phyloP scores from a whole-genome alignment of 805 yeast species.

The Saturnispora bothae region DNA sequence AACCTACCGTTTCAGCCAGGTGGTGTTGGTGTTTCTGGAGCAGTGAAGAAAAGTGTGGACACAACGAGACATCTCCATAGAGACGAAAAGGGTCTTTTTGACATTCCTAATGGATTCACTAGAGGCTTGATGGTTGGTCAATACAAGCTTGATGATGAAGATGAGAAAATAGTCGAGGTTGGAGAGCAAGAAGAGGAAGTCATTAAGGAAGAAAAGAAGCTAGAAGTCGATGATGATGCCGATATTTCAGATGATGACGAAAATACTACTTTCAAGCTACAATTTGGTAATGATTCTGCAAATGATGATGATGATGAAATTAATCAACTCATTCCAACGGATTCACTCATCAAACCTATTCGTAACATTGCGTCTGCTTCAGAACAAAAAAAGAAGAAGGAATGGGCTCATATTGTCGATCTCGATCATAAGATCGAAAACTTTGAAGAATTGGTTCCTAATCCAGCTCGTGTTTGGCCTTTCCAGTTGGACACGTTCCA shows the following conservation, averaged over 20 bases:
- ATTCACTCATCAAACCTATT: constrained; percentile 21
- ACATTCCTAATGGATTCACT: constrained; percentile 69
- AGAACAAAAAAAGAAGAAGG: constrained; percentile 25
- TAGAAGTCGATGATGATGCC: constrained; percentile 8
- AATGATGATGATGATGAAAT: constrained; percentile 18
- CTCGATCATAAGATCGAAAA: constrained; percentile 73
- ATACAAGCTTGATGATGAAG: constrained; percentile 10
- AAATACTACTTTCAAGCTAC: constrained; percentile 21
- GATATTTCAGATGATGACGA: constrained; percentile 31
- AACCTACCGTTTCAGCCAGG: constrained; percentile 92
- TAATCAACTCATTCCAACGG: constrained; percentile 21
- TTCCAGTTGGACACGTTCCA: constrained; percentile 92
- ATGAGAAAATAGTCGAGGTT: constrained; percentile 6
- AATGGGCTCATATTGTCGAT: constrained; percentile 96
- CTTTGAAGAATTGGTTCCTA: constrained; percentile 80
- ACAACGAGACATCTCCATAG: constrained; percentile 41
- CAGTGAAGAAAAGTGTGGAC: constrained; percentile 20
- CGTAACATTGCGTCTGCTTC: constrained; percentile 7
- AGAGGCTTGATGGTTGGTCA: constrained; percentile 46
- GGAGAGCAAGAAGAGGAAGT: neutral
- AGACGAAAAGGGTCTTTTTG: constrained; percentile 67
- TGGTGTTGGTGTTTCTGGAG: constrained; percentile 34
- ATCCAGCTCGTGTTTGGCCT: constrained; percentile 91
- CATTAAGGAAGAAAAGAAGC: constrained; percentile 8
- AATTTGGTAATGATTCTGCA: neutral